Conservation (phyloP, 805 yeast genomes). For the Ogataea haglerorum region DNA sequence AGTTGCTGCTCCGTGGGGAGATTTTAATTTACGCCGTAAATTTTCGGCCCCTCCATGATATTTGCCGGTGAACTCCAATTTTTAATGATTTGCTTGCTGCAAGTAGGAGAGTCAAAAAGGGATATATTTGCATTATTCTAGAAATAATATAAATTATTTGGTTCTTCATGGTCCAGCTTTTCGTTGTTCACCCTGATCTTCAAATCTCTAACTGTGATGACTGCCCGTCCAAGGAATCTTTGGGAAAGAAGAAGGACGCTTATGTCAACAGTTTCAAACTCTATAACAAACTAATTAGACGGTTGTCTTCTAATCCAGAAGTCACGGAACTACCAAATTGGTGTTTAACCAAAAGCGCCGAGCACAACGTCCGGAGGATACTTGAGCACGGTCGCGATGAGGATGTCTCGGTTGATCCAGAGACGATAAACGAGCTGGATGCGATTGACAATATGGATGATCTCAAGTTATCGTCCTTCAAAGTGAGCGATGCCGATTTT, state of each 20-base stretch:
- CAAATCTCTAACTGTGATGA: constrained; percentile 27
- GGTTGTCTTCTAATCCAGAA: constrained; percentile 9
- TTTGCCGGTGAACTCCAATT: background rate
- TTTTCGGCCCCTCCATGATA: background rate
- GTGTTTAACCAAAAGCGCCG: constrained; percentile 19
- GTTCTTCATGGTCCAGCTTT: constrained; percentile 26
- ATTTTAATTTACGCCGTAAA: too few relatives aligned
- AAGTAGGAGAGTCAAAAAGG: background rate
- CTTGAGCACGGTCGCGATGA: background rate
- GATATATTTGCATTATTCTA: background rate
- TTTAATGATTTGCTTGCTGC: constrained; percentile 1
- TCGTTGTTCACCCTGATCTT: constrained; percentile 32
- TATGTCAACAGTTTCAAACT: constrained; percentile 18
- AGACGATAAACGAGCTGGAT: constrained; percentile 1
- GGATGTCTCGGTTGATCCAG: background rate
- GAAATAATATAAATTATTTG: background rate
- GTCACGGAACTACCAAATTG: constrained; percentile 19
- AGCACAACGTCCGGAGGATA: constrained; percentile 12
- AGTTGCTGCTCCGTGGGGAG: background rate
- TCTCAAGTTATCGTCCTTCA: constrained; percentile 9
- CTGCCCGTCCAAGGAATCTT: constrained; percentile 18
- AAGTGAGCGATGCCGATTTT: constrained; percentile 9
- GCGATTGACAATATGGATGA: constrained; percentile 5
- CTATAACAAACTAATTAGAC: constrained; percentile 14
- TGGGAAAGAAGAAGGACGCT: constrained; percentile 17